phyloP scores from a whole-genome alignment of 164 flowering plant species.

The Stephania cephalantha region DNA sequence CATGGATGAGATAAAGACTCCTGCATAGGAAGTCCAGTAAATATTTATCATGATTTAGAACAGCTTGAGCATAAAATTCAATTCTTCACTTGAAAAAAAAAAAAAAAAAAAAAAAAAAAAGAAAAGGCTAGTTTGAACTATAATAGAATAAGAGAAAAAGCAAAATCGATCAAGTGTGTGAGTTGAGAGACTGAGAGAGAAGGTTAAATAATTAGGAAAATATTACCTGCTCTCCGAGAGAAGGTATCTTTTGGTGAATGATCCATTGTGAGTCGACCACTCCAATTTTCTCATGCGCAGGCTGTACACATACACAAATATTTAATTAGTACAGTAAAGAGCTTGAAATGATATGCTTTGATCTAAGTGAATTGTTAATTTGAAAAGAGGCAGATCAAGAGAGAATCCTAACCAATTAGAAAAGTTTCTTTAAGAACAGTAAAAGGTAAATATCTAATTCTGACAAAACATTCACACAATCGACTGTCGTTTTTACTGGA shows the following conservation, averaged over 20 bases:
- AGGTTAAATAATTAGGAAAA: not conserved
- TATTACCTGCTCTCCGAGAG: constrained; percentile 86
- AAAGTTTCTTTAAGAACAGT: not conserved
- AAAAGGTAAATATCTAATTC: not conserved
- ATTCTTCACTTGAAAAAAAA: no score
- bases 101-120: no score
- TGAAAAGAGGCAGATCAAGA: not conserved
- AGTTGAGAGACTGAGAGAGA: no score
- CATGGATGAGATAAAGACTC: no score
- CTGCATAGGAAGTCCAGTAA: no score
- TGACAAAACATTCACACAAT: not conserved
- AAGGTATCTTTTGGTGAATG: constrained; percentile 85
- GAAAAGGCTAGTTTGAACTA: no score
- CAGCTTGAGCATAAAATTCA: no score
- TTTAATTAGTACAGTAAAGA: not conserved
- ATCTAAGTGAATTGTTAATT: not conserved
- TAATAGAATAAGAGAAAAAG: no score
- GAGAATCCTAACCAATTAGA: not conserved
- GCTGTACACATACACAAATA: constrained; percentile 32
- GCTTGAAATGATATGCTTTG: not conserved
- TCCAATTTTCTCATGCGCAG: constrained; percentile 99
- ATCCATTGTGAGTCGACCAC: constrained; percentile 99
- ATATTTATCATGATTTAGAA: no score
- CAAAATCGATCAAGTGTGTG: no score
- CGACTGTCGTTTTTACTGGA: not conserved